These are phyloP conservation scores for Fagopyrum esculentum DNA, from an alignment of 148 eudicot species.

Conservation along the genomic window DNA sequence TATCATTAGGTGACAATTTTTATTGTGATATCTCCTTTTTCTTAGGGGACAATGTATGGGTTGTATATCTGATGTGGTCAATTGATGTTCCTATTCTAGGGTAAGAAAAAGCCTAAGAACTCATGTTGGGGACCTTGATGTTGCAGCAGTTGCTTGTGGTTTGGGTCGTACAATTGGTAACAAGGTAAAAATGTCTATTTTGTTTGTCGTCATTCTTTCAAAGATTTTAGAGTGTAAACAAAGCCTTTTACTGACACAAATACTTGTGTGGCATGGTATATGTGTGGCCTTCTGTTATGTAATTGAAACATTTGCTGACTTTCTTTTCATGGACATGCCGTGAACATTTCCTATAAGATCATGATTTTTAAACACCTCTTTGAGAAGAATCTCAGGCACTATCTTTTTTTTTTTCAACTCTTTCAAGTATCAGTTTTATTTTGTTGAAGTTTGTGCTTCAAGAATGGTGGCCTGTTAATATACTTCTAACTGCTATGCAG, in stretches of 20 bases:
- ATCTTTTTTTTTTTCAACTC: not conserved
- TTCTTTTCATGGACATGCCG: not conserved
- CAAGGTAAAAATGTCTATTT: slow-evolving; percentile 45
- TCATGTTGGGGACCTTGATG: slow-evolving; percentile 96
- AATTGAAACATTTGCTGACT: not conserved
- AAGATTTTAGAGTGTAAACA: not conserved
- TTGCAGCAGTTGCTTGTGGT: slow-evolving; percentile 95
- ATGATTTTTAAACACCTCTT: not conserved
- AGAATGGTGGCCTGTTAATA: not conserved
- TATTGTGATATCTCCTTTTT: not conserved
- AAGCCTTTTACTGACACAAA: not conserved
- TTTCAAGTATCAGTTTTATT: not conserved
- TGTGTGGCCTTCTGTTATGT: not conserved
- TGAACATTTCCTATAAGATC: not conserved
- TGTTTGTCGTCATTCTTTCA: not conserved
- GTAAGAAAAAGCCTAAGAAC: slow-evolving; percentile 76
- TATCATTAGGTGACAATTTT: not conserved
- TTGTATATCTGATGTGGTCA: not conserved
- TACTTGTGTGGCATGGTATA: not conserved
- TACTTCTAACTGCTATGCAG: slow-evolving; percentile 30
- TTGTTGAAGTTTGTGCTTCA: not conserved
- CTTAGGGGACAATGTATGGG: not conserved
- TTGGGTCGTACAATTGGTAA: slow-evolving; percentile 96
- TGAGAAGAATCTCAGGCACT: not conserved
- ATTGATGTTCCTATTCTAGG: slow-evolving; percentile 37